Conservation (phyloP, 148 eudicot genomes). For the Selenicereus undatus region DNA sequence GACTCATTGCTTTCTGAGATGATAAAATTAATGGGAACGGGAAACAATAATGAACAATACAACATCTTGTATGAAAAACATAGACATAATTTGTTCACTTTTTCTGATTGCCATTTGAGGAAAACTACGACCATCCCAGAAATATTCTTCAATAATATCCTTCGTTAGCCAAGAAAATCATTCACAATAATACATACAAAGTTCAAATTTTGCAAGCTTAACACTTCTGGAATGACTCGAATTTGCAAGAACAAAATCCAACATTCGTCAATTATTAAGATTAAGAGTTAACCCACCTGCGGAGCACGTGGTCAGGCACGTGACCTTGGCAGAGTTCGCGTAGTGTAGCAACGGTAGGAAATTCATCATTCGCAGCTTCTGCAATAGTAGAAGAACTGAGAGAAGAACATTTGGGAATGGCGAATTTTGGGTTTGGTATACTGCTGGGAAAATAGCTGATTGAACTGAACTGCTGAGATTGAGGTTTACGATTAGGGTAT, state of each 20-base stretch:
- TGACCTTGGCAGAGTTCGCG: constrained; percentile 65
- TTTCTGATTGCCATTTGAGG: too few relatives aligned
- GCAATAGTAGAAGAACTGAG: neutral
- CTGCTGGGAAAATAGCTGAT: neutral
- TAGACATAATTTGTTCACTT: too few relatives aligned
- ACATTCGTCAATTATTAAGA: neutral
- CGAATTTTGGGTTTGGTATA: neutral
- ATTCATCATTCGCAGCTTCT: constrained; percentile 16
- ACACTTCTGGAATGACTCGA: neutral
- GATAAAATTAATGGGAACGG: too few relatives aligned
- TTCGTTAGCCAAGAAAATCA: too few relatives aligned
- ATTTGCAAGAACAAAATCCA: neutral
- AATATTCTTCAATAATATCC: too few relatives aligned
- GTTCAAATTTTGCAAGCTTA: too few relatives aligned
- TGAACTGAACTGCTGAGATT: neutral
- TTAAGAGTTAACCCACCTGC: constrained; percentile 37
- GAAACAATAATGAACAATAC: too few relatives aligned
- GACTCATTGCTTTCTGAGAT: neutral
- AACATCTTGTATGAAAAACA: too few relatives aligned
- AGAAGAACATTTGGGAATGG: neutral
- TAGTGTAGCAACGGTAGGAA: constrained; percentile 33
- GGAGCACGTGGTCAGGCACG: constrained; percentile 66
- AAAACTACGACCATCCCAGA: too few relatives aligned
- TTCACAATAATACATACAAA: too few relatives aligned
- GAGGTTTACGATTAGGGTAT: constrained; percentile 9